phyloP scores from a whole-genome alignment of 1,284 basidiomycete species.

The Pterula multifida region DNA sequence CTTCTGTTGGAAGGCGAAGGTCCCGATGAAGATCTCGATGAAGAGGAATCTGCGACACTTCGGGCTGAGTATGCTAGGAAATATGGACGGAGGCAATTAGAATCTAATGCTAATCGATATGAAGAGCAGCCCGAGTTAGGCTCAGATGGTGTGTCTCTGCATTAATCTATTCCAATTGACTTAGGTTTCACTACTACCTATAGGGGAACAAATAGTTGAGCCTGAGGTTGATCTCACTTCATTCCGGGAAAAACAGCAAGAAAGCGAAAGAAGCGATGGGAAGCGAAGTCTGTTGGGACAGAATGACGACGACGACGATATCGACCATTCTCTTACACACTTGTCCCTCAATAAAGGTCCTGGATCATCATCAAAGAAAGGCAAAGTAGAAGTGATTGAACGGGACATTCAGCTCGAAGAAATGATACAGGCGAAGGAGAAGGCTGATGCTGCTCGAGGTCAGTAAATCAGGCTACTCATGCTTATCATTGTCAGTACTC shows the following conservation, averaged over 20 bases:
- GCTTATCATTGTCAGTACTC: too few relatives aligned
- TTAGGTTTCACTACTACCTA: background rate
- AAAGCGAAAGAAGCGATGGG: constrained; percentile 24
- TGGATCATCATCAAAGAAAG: constrained; percentile 33
- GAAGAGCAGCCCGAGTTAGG: constrained; percentile 46
- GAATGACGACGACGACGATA: constrained; percentile 42
- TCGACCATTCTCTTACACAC: constrained; percentile 47
- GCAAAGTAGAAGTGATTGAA: constrained; percentile 46
- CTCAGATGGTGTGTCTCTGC: constrained; percentile 43
- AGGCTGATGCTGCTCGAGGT: constrained; percentile 66
- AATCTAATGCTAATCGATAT: constrained; percentile 61
- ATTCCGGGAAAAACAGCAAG: constrained; percentile 50
- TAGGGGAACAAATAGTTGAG: constrained; percentile 56
- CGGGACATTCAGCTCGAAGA: constrained; percentile 57
- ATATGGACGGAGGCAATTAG: constrained; percentile 45
- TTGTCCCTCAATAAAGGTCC: constrained; percentile 20
- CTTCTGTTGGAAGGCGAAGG: constrained; percentile 48
- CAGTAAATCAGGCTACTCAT: too few relatives aligned
- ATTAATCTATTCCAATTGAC: background rate
- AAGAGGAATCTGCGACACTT: constrained; percentile 32
- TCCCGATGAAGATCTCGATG: constrained; percentile 23
- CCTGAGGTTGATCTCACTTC: constrained; percentile 61
- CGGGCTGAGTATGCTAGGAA: constrained; percentile 31
- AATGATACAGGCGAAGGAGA: constrained; percentile 53
- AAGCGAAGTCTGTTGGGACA: constrained; percentile 16